Conservation (phyloP, 2,329 filamentous ascomycete species). For the Didymella lethalis region DNA sequence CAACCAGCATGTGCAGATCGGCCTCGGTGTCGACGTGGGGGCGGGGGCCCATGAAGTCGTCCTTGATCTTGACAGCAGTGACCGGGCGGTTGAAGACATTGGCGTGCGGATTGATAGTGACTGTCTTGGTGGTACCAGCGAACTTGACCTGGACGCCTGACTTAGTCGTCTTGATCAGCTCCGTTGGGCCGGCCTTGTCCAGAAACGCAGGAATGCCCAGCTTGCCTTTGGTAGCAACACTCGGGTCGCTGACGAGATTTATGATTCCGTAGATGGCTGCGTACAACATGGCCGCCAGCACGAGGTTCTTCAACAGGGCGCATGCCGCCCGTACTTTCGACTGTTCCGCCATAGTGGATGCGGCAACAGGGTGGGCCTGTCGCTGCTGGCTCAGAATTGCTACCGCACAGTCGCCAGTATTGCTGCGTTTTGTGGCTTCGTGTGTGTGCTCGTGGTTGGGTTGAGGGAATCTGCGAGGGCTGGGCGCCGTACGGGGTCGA, state of each 20-base stretch:
- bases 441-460: slow-evolving; percentile 2
- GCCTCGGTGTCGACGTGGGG: slow-evolving; percentile 63
- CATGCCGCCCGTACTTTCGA: slow-evolving; percentile 44
- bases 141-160: slow-evolving; percentile 54
- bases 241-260: slow-evolving; percentile 53
- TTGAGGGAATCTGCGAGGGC: slow-evolving; percentile 2
- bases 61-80: slow-evolving; percentile 59
- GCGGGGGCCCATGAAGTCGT: slow-evolving; percentile 61
- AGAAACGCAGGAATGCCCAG: slow-evolving; percentile 54
- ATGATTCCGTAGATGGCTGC: slow-evolving; percentile 53
- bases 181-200: slow-evolving; percentile 52
- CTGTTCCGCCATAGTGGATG: slow-evolving; percentile 46
- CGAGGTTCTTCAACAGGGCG: slow-evolving; percentile 54
- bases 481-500: slow-evolving; percentile 4
- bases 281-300: slow-evolving; percentile 54
- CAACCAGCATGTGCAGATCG: slow-evolving; percentile 60
- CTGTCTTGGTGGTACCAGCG: slow-evolving; percentile 50
- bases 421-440: not conserved
- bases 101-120: slow-evolving; percentile 60
- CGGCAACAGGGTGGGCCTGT: slow-evolving; percentile 29
- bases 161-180: slow-evolving; percentile 53
- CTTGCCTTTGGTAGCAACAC: slow-evolving; percentile 50
- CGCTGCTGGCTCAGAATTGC: slow-evolving; percentile 21
- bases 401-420: slow-evolving; percentile 24
- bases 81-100: slow-evolving; percentile 64